A percentile compares a stretch with the other conserved stretches of the same genome.
Conservation (phyloP, 768 basidiomycete species). For the Amanita molliuscula region DNA sequence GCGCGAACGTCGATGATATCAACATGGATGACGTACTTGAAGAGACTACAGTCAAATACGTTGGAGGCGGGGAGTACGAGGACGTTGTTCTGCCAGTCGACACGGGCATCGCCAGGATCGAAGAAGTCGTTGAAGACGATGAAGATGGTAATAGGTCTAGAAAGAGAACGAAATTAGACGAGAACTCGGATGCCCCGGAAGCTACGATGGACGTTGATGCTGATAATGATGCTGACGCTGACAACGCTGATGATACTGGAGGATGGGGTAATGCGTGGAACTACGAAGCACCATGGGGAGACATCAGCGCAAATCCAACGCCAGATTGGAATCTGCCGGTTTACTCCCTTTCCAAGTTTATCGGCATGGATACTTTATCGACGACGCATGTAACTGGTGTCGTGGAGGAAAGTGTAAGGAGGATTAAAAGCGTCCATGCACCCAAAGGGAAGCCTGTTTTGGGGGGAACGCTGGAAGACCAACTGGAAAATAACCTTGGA, state of each 20-base stretch:
- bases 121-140: slow-evolving; percentile 19
- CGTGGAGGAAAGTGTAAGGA: slow-evolving; percentile 55
- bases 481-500: slow-evolving; percentile 24
- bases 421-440: slow-evolving; percentile 39
- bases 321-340: slow-evolving; percentile 12
- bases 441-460: slow-evolving; percentile 15
- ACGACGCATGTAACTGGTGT: slow-evolving; percentile 55
- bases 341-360: slow-evolving; percentile 25
- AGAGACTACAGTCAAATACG: slow-evolving; percentile 3
- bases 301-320: neutral
- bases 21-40: neutral
- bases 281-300: neutral
- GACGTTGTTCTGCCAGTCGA: slow-evolving; percentile 20
- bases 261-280: neutral
- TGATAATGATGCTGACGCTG: neutral
- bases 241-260: neutral
- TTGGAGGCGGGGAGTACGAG: neutral
- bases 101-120: slow-evolving; percentile 25
- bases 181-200: slow-evolving; percentile 6
- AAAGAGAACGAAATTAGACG: slow-evolving; percentile 13
- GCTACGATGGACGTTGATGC: neutral
- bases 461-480: slow-evolving; percentile 25
- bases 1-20: neutral
- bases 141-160: slow-evolving; percentile 22
- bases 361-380: slow-evolving; percentile 50